Percentiles rank a stretch among this genome's conserved stretches.
Evolutionary conservation across 2,329 filamentous ascomycete genomes (phyloP).

Genomic region (Pestalotiopsis sp.): DNA sequence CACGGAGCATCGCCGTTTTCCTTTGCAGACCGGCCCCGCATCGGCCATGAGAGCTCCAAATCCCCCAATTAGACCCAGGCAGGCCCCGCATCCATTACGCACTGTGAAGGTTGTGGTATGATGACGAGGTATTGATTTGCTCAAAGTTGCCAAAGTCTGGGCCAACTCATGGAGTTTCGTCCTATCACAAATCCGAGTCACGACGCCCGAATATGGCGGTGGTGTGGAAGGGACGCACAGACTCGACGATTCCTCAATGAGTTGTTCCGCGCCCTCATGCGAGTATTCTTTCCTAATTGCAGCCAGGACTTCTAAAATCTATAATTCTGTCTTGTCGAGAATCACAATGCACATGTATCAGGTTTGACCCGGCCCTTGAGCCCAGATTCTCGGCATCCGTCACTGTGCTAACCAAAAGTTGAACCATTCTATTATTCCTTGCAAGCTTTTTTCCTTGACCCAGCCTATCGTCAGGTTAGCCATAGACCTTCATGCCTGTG

Average conservation of each 20-base stretch:
- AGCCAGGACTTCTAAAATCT: not conserved
- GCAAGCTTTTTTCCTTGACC: slow-evolving; percentile 32
- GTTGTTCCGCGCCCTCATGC: too few species aligned
- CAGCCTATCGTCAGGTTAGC: slow-evolving; percentile 21
- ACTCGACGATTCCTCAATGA: too few species aligned
- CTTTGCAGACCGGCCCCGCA: not conserved
- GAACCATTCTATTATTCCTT: slow-evolving; percentile 28
- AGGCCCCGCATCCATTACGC: not conserved
- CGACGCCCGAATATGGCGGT: too few species aligned
- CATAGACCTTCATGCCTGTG: too few species aligned
- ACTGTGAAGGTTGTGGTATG: too few species aligned
- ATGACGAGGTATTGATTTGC: too few species aligned
- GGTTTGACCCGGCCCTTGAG: not conserved
- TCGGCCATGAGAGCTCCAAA: not conserved
- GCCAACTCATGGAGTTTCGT: too few species aligned
- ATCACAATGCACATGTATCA: not conserved
- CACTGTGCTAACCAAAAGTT: slow-evolving; percentile 25
- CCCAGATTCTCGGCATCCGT: not conserved
- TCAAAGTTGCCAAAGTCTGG: too few species aligned
- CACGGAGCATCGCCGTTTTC: slow-evolving; percentile 1
- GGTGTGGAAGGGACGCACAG: too few species aligned
- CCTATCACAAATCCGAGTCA: too few species aligned
- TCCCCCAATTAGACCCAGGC: not conserved
- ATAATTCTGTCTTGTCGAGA: not conserved
- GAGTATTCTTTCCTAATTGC: too few species aligned